These are phyloP conservation scores for Nakazawaea pomicola DNA, from an alignment of 805 yeast species.

Conservation along the genomic window DNA sequence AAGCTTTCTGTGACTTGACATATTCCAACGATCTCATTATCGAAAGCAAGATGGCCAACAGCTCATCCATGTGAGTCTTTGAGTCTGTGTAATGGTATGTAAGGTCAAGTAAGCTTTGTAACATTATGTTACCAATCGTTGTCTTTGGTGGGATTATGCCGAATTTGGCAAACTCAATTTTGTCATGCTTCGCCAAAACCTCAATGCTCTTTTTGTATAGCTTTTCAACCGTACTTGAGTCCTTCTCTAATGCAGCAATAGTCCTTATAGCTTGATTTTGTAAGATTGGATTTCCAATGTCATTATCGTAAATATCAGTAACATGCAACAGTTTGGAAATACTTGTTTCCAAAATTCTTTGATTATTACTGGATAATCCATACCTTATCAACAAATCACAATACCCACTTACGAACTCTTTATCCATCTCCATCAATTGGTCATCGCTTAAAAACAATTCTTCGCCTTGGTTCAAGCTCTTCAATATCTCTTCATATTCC, in stretches of 20 bases:
- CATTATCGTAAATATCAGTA: conserved; percentile 18
- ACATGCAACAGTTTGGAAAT: conserved; percentile 22
- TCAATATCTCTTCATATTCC: conserved; percentile 25
- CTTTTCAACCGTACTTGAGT: conserved; percentile 15
- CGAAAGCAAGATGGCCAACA: conserved; percentile 32
- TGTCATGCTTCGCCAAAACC: conserved; percentile 1
- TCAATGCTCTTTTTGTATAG: too few species aligned
- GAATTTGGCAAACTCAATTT: background rate
- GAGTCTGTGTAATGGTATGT: conserved; percentile 24
- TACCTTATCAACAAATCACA: conserved; percentile 34
- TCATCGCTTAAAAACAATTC: conserved; percentile 20
- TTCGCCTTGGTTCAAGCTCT: conserved; percentile 22
- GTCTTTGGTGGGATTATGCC: conserved; percentile 20
- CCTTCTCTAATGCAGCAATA: conserved; percentile 27
- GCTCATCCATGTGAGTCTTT: conserved; percentile 17
- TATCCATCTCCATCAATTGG: conserved; percentile 20
- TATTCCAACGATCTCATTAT: conserved; percentile 25
- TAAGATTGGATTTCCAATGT: conserved; percentile 22
- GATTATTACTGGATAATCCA: conserved; percentile 29
- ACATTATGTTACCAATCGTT: conserved; percentile 18
- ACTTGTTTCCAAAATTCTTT: conserved; percentile 20
- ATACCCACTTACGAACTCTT: conserved; percentile 27
- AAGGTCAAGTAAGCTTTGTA: conserved; percentile 26
- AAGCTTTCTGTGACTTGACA: conserved; percentile 2
- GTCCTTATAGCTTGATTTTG: conserved; percentile 30